Conservation (phyloP, 345 rosid species). For the Melaleuca quinquenervia region DNA sequence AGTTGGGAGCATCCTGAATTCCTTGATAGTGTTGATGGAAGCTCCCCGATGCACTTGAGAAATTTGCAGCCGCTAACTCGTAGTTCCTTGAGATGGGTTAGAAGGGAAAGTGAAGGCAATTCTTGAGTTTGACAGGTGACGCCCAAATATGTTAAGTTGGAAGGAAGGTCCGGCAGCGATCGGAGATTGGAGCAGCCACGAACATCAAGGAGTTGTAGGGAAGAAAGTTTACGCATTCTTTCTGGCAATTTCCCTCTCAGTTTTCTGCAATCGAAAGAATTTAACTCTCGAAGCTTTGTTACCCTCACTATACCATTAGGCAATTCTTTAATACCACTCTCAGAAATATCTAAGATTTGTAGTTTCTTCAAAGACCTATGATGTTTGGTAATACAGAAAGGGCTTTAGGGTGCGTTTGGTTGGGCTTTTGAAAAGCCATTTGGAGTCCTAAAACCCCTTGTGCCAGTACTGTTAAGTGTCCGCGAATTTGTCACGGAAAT, state of each 20-base stretch:
- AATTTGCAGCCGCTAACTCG: rapidly evolving
- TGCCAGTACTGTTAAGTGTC: slow-evolving; percentile 16
- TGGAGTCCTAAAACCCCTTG: too few relatives aligned
- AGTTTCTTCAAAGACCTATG: background rate
- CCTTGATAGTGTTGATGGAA: background rate
- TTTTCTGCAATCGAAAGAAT: rapidly evolving
- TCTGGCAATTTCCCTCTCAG: background rate
- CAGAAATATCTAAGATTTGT: too few relatives aligned
- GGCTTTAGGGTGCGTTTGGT: too few relatives aligned
- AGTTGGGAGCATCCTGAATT: background rate
- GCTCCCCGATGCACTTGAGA: background rate
- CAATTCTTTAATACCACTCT: too few relatives aligned
- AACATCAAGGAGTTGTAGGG: background rate
- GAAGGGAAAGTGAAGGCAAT: background rate
- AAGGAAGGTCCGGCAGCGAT: background rate
- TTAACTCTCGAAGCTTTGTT: background rate
- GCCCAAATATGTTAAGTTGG: background rate
- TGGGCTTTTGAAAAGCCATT: too few relatives aligned
- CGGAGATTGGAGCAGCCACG: rapidly evolving
- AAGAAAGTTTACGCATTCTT: background rate
- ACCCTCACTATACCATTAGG: background rate
- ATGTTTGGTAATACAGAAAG: background rate
- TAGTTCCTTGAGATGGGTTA: background rate
- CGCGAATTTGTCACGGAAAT: slow-evolving; percentile 13
- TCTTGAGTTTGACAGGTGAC: background rate